A percentile compares a stretch with the other conserved stretches of the same genome.
phyloP scores from a whole-genome alignment of 75 land plant species.

The Pinus tabuliformis region DNA sequence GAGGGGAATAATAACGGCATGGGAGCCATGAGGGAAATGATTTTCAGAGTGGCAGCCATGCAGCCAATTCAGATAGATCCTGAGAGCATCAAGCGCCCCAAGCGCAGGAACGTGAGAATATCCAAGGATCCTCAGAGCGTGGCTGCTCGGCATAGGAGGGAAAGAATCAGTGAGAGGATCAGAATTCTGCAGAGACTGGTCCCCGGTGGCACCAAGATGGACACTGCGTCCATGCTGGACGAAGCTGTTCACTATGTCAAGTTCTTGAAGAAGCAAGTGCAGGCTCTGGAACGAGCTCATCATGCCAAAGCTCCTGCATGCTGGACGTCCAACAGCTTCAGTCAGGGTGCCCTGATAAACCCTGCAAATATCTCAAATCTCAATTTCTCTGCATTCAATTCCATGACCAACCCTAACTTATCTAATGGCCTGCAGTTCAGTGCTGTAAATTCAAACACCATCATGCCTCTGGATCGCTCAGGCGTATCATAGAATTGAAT shows the following conservation, averaged over 20 bases:
- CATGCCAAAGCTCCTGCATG: no score
- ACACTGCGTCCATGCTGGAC: constrained; percentile 90
- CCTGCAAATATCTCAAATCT: no score
- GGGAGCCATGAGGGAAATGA: constrained; percentile 72
- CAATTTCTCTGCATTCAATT: no score
- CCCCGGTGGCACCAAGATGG: constrained; percentile 92
- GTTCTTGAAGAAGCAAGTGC: constrained; percentile 78
- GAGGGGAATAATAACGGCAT: constrained; percentile 1
- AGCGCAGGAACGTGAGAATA: constrained; percentile 67
- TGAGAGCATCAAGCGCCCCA: constrained; percentile 53
- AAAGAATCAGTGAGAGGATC: constrained; percentile 77
- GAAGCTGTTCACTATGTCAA: constrained; percentile 91
- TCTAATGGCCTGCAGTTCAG: no score
- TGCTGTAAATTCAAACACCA: no score
- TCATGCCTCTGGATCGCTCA: no score
- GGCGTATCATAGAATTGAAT: no score
- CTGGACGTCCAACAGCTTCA: no score
- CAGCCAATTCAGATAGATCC: constrained; percentile 62
- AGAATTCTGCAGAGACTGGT: constrained; percentile 79
- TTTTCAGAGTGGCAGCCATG: constrained; percentile 65
- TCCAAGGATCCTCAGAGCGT: constrained; percentile 91
- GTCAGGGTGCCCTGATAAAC: no score
- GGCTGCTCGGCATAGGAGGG: constrained; percentile 79
- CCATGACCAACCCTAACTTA: no score
- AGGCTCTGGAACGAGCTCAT: constrained; percentile 39